Evolutionary conservation across 306 rosid genomes (phyloP), one percentile per base, ranked within the genome.

Genomic region (Purshia tridentata): DNA sequence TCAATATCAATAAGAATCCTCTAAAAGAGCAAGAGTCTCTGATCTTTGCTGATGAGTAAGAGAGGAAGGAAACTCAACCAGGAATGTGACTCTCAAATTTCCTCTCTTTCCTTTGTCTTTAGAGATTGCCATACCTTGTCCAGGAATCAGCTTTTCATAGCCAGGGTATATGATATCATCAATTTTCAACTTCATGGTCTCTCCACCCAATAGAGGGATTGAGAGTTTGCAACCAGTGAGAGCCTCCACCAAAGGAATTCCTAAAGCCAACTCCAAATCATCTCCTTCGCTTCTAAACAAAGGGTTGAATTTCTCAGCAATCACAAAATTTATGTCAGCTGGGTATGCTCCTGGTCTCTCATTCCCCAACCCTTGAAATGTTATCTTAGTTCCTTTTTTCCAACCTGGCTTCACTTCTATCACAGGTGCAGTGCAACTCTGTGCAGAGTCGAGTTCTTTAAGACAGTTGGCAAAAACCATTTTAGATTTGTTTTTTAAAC

Each of bases 361-460:
- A 22, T 82, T 88, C 48, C 92, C 96, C 84, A 78, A 84, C 56
- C 97, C 97, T 84, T 84, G 89, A 13, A 91, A 95, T 83, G 81
- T 91, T 37, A 95, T 84, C 80, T 74, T 90, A 14, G 99, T 95
- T 50, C 99, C 97, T 64, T 84, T 86, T 67, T 5, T 91, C 98
- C 99, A 95, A 72, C 99, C 98, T 0, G 99, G 98, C 69, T 88
- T 70, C 45, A 95, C 96, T 50, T 87, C 69, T 78, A 91, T 88
- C 0, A n/a, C n/a, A 60, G 41, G 45, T 42, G 9, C 2, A 16
- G 14, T 60, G 45, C 20, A 60, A 29, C 6, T 2, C 47, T 44
- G 9, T 44, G 16, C 54, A 14, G 54, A 14, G 14, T 50, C 7
- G 4, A 14, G 54, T 5, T 15, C 54, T 14, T 50, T 3, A 50